Conservation (phyloP, 2,329 filamentous ascomycete species). For the Tolypocladium tundrense region DNA sequence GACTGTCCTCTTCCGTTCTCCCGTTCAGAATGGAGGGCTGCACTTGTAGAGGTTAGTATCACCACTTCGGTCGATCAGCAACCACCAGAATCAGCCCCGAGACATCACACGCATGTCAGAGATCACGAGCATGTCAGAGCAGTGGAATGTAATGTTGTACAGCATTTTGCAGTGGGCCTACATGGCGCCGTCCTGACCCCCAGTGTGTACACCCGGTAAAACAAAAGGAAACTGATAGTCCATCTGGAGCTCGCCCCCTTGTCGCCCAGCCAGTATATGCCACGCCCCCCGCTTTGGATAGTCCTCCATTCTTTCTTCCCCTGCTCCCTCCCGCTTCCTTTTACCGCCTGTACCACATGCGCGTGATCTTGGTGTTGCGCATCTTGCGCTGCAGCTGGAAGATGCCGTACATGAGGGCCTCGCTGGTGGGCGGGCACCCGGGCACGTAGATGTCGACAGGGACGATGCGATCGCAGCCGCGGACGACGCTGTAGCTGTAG, state of each 20-base stretch:
- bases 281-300: not conserved
- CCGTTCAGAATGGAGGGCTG: too few relatives aligned
- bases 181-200: not conserved
- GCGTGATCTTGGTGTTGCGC: constrained; percentile 44
- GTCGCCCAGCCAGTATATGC: not conserved
- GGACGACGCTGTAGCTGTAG: constrained; percentile 70
- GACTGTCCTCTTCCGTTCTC: too few relatives aligned
- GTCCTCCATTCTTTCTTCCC: not conserved
- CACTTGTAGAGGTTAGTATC: too few relatives aligned
- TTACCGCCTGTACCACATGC: constrained; percentile 51
- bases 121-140: not conserved
- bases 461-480: constrained; percentile 66
- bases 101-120: not conserved
- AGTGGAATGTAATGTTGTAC: not conserved
- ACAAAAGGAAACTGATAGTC: not conserved
- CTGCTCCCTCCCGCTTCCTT: not conserved
- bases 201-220: not conserved
- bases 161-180: not conserved
- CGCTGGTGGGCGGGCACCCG: constrained; percentile 55
- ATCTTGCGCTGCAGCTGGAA: constrained; percentile 73
- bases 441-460: constrained; percentile 75
- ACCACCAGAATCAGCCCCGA: too few relatives aligned
- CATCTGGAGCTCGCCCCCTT: not conserved
- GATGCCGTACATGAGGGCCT: constrained; percentile 59
- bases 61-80: too few relatives aligned